Evolutionary conservation across 176 grass and related monocot species (phyloP), one percentile per base, ranked within the genome.

Genomic region (Metroxylon sagu): DNA sequence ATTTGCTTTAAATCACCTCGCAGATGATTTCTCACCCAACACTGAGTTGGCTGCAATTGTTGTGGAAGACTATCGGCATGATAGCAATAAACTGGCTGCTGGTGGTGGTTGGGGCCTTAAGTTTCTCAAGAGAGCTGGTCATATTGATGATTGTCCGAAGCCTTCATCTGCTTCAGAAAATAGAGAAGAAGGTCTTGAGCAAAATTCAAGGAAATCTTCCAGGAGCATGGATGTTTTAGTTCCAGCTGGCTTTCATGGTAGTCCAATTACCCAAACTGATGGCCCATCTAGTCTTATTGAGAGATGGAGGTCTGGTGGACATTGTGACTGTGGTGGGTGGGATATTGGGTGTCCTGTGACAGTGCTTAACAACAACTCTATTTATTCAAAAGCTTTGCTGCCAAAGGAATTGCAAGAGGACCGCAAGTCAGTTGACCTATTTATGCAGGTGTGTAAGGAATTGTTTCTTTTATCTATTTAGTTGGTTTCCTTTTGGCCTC

Each of bases 271-370:
- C 1, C 55, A 56, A 55, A 67, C 18, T 15, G 59, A 54, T 0
- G 78, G 87, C 5, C 84, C 81, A 0, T 61, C 76, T 14, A 58
- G 81, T 69, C 93, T 98, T 49, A 49, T 77, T 3, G 60, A 79
- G 35, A 85, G 93, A 72, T 98, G 87, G 93, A 70, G 58, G 54
- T 78, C 79, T 12, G 66, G 79, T 5, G 84, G 87, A 10, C 39
- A 58, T 16, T 98, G 93, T 25, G 81, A 91, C 12, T 98, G 93
- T 4, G 87, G 84, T 0, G 93, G 93, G 12, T 98, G 93, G 93
- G 93, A 98, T 73, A 53, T 75, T 21, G 84, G 93, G 1, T 98
- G 93, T 70, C 76, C 84, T 17, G 54, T 98, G 18, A 92, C 75
- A 76, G 79, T 98, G 5, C 52, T 92, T 21, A 56, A 39, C 52